phyloP scores from a whole-genome alignment of 805 yeast species.

The Monosporozyma siamensis region DNA sequence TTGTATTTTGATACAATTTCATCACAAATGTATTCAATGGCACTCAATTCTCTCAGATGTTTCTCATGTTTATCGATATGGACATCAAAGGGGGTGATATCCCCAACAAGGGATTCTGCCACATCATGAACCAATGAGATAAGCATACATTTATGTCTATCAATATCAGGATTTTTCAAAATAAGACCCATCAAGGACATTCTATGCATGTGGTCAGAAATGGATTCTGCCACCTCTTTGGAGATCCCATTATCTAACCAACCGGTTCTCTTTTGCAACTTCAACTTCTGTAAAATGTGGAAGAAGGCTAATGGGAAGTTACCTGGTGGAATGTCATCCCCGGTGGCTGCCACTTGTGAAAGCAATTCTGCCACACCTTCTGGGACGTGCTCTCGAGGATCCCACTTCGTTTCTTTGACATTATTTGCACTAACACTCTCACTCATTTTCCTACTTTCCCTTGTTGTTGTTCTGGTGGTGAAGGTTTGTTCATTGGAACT shows the following conservation, averaged over 20 bases:
- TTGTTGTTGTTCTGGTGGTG: too few relatives aligned
- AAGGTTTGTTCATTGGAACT: too few relatives aligned
- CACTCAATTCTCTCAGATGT: constrained; percentile 65
- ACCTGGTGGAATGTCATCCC: not conserved
- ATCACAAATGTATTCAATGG: constrained; percentile 57
- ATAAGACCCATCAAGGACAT: constrained; percentile 79
- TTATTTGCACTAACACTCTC: too few relatives aligned
- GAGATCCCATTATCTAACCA: constrained; percentile 65
- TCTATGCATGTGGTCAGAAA: constrained; percentile 91
- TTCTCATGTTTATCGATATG: constrained; percentile 65
- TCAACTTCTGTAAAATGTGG: constrained; percentile 62
- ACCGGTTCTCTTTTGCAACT: constrained; percentile 81
- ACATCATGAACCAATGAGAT: constrained; percentile 88
- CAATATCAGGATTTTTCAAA: constrained; percentile 40
- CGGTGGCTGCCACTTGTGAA: not conserved
- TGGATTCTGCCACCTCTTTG: constrained; percentile 45
- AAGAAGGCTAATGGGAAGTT: constrained; percentile 40
- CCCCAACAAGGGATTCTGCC: constrained; percentile 92
- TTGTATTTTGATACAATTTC: constrained; percentile 55
- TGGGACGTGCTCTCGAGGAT: constrained; percentile 38
- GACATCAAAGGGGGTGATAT: constrained; percentile 75
- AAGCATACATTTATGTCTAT: constrained; percentile 63
- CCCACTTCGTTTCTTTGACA: constrained; percentile 28
- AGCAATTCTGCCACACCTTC: constrained; percentile 27
- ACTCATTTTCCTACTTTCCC: too few relatives aligned